Conservation (phyloP, 1,284 basidiomycete genomes). For the Sanghuangporus sanghuang region DNA sequence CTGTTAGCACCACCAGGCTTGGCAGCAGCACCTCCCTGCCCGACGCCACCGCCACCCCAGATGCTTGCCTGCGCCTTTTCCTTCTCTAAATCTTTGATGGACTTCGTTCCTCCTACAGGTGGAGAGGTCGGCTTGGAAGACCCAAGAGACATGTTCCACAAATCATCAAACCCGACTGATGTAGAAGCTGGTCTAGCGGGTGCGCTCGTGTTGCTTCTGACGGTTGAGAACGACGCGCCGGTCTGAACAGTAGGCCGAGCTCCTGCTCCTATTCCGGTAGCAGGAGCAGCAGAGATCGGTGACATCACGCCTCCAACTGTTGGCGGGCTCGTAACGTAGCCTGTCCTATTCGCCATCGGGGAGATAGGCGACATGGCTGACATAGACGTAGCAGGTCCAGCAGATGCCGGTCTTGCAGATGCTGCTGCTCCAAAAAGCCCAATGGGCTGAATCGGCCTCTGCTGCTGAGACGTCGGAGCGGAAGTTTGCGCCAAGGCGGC, state of each 20-base stretch:
- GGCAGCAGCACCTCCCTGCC: not conserved
- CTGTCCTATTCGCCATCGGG: slow-evolving; percentile 19
- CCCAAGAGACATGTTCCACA: slow-evolving; percentile 85
- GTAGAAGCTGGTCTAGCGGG: slow-evolving; percentile 30
- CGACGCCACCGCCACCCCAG: slow-evolving; percentile 61
- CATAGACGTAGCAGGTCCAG: slow-evolving; percentile 18
- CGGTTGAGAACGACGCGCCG: slow-evolving; percentile 24
- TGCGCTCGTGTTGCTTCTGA: slow-evolving; percentile 24
- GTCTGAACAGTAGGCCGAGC: slow-evolving; percentile 20
- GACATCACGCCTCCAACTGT: slow-evolving; percentile 4
- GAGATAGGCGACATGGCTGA: not conserved
- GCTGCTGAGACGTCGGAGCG: slow-evolving; percentile 4
- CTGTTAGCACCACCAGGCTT: slow-evolving; percentile 9
- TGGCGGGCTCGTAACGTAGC: slow-evolving; percentile 15
- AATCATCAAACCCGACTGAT: slow-evolving; percentile 70
- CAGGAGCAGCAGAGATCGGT: slow-evolving; percentile 16
- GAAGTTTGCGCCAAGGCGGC: slow-evolving; percentile 18
- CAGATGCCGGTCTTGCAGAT: not conserved
- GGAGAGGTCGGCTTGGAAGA: slow-evolving; percentile 26
- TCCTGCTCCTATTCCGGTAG: slow-evolving; percentile 11
- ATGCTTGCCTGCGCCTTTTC: slow-evolving; percentile 77
- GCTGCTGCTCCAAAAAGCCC: slow-evolving; percentile 2
- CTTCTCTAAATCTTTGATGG: slow-evolving; percentile 82
- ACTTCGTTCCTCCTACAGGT: slow-evolving; percentile 46
- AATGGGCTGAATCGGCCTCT: slow-evolving; percentile 16